Percentiles rank a stretch among this genome's conserved stretches.
Conservation (phyloP, 805 yeast species). For the Kodamaea neixiangensis region DNA sequence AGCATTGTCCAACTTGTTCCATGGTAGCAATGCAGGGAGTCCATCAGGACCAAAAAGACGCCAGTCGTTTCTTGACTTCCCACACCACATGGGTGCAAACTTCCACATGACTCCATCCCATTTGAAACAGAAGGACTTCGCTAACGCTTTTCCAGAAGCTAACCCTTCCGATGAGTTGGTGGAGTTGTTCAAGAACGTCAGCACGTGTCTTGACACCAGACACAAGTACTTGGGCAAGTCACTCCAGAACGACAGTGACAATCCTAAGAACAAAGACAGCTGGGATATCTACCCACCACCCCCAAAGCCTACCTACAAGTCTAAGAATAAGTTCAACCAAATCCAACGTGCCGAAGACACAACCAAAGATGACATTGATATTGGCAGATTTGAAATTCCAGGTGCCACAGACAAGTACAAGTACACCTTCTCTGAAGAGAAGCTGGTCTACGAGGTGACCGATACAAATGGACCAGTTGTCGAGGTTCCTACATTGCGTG, state of each 20-base stretch:
- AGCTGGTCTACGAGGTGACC: slow-evolving; percentile 68
- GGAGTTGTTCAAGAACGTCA: slow-evolving; percentile 61
- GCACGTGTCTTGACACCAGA: slow-evolving; percentile 70
- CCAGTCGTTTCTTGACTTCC: slow-evolving; percentile 43
- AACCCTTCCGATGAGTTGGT: slow-evolving; percentile 69
- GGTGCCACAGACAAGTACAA: slow-evolving; percentile 40
- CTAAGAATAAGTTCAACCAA: slow-evolving; percentile 55
- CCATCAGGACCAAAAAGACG: slow-evolving; percentile 25
- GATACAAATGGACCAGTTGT: slow-evolving; percentile 41
- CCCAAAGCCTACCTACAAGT: slow-evolving; percentile 81
- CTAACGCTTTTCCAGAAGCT: slow-evolving; percentile 43
- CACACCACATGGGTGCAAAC: slow-evolving; percentile 18
- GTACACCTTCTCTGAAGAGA: slow-evolving; percentile 51
- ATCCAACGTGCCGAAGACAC: slow-evolving; percentile 47
- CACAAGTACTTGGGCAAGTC: slow-evolving; percentile 73
- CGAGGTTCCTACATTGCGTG: slow-evolving; percentile 78
- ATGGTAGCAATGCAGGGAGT: neutral
- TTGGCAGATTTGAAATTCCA: slow-evolving; percentile 54
- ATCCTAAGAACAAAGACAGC: slow-evolving; percentile 73
- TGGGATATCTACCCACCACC: slow-evolving; percentile 94
- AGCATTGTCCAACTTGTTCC: slow-evolving; percentile 29
- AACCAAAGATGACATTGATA: slow-evolving; percentile 10
- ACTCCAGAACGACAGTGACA: slow-evolving; percentile 65
- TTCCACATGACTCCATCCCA: slow-evolving; percentile 9
- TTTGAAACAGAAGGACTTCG: slow-evolving; percentile 9